Conservation (phyloP, 2,329 filamentous ascomycete genomes). For the Ceratocystiopsis sp. region DNA sequence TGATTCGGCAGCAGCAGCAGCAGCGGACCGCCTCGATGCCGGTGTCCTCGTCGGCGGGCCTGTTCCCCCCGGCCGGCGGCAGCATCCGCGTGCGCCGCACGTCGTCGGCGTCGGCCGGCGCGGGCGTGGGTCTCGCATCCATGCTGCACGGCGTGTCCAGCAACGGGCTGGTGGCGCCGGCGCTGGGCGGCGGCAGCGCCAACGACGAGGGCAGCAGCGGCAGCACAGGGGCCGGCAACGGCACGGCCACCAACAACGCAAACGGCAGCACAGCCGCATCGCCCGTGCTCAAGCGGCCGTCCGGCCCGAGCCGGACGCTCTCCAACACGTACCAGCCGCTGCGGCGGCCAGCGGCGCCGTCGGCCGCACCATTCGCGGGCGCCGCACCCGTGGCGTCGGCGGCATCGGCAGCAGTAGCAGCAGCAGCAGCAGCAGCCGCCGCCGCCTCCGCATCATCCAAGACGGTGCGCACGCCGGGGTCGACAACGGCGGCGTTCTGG, state of each 20-base stretch:
- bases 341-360: constrained; percentile 27
- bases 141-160: neutral
- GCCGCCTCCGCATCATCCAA: too few relatives aligned
- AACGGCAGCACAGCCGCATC: constrained; percentile 13
- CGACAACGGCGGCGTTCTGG: constrained; percentile 25
- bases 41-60: constrained; percentile 21
- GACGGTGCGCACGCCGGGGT: constrained; percentile 4
- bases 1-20: constrained; percentile 19
- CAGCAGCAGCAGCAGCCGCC: constrained; percentile 33
- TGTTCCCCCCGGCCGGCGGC: constrained; percentile 25
- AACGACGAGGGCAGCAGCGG: constrained; percentile 7
- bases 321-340: constrained; percentile 65
- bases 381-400: too few relatives aligned
- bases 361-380: constrained; percentile 12
- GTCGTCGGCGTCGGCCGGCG: neutral
- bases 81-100: constrained; percentile 22
- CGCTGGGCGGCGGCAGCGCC: neutral
- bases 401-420: constrained; percentile 22
- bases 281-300: constrained; percentile 44
- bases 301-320: constrained; percentile 52
- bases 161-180: neutral
- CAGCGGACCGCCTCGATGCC: constrained; percentile 27
- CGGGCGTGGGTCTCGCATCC: constrained; percentile 4
- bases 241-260: constrained; percentile 9
- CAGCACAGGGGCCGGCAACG: constrained; percentile 8